A percentile compares a stretch with the other conserved stretches of the same genome.
Evolutionary conservation across 1,284 basidiomycete species (phyloP).

Genomic region (Microstroma glucosiphilum): DNA sequence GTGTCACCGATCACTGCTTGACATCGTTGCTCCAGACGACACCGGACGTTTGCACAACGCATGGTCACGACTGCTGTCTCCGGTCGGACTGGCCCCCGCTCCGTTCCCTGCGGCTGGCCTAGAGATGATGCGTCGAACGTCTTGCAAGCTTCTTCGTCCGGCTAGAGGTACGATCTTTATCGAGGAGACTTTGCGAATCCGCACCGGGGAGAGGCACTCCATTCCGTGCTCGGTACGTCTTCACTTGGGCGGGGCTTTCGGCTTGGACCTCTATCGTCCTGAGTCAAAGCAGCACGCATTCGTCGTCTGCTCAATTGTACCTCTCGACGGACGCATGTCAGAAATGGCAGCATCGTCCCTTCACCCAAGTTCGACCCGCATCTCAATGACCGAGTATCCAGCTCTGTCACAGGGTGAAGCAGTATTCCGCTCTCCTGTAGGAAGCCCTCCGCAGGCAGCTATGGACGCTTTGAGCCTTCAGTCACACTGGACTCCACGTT

Average conservation of each 20-base stretch:
- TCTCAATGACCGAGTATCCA: too few relatives aligned
- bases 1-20: constrained; percentile 25
- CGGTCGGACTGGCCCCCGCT: constrained; percentile 27
- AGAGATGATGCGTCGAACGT: constrained; percentile 22
- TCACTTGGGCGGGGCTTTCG: constrained; percentile 34
- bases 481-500: too few relatives aligned
- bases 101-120: constrained; percentile 23
- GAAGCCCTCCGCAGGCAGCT: too few relatives aligned
- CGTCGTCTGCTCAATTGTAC: constrained; percentile 27
- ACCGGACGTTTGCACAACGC: constrained; percentile 20
- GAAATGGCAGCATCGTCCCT: not conserved
- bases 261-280: constrained; percentile 31
- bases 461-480: too few relatives aligned
- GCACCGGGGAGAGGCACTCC: constrained; percentile 27
- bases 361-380: not conserved
- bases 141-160: constrained; percentile 26
- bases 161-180: constrained; percentile 37
- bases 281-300: constrained; percentile 35
- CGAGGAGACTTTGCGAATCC: constrained; percentile 32
- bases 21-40: constrained; percentile 34
- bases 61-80: constrained; percentile 29
- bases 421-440: too few relatives aligned
- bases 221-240: constrained; percentile 34
- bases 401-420: too few relatives aligned
- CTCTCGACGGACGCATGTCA: not conserved